Conservation (phyloP, 495 filamentous ascomycete genomes). For the Amniculicola lignicola region DNA sequence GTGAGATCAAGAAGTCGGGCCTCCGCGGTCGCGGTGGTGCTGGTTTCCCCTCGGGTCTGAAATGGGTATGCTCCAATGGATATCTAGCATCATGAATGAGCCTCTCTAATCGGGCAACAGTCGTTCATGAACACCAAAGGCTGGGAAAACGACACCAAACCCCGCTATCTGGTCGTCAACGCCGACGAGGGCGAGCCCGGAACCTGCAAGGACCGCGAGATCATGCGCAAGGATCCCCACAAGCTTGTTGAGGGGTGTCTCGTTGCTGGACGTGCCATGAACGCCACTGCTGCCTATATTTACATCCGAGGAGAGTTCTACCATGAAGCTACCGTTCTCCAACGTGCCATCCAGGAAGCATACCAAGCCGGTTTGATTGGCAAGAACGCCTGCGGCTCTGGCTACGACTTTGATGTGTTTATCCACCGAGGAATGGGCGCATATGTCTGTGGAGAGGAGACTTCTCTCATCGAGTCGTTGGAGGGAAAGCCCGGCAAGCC, state of each 20-base stretch:
- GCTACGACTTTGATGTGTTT: slow-evolving; percentile 97
- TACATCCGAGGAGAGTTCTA: slow-evolving; percentile 99
- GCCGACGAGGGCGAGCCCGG: slow-evolving; percentile 98
- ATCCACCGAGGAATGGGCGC: slow-evolving; percentile 95
- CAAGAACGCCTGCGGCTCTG: slow-evolving; percentile 94
- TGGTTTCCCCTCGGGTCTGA: slow-evolving; percentile 95
- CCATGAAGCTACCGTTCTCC: slow-evolving; percentile 89
- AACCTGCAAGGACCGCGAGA: slow-evolving; percentile 99
- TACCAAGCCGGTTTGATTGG: slow-evolving; percentile 91
- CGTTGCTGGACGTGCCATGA: slow-evolving; percentile 94
- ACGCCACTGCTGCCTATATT: slow-evolving; percentile 97
- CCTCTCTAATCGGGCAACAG: slow-evolving; percentile 46
- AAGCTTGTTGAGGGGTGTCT: slow-evolving; percentile 97
- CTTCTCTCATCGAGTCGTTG: slow-evolving; percentile 92
- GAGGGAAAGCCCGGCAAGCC: slow-evolving; percentile 99
- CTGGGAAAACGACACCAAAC: slow-evolving; percentile 97
- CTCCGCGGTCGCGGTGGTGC: slow-evolving; percentile 94
- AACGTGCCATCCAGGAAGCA: slow-evolving; percentile 94
- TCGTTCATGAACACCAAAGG: slow-evolving; percentile 99
- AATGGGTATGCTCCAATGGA: slow-evolving; percentile 92
- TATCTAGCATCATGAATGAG: slow-evolving; percentile 21
- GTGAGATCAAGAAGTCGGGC: slow-evolving; percentile 92
- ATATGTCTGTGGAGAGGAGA: slow-evolving; percentile 97
- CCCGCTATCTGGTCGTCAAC: slow-evolving; percentile 94
- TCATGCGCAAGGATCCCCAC: slow-evolving; percentile 99